These are phyloP conservation scores for Alternaria incomplexa DNA, from an alignment of 2,329 filamentous ascomycete species.

Conservation along the genomic window DNA sequence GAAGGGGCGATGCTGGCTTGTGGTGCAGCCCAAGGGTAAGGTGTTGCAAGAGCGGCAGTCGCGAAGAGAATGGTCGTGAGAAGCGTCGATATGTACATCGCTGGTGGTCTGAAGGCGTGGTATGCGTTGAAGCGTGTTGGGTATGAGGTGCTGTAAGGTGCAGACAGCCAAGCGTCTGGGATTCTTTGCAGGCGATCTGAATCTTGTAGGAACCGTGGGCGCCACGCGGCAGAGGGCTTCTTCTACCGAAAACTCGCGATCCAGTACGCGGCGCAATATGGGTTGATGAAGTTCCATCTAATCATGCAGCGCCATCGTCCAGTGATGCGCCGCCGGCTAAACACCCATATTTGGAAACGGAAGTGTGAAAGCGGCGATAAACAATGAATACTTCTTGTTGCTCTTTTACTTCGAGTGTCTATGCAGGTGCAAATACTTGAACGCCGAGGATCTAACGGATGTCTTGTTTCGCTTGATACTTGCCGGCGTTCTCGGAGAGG, in stretches of 20 bases:
- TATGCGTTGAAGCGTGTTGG: not conserved
- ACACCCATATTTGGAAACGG: not conserved
- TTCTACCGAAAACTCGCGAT: not conserved
- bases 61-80: slow-evolving; percentile 22
- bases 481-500: too few species aligned
- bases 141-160: not conserved
- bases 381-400: not conserved
- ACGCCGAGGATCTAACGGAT: not conserved
- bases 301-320: slow-evolving; percentile 3
- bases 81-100: slow-evolving; percentile 24
- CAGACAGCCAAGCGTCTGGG: not conserved
- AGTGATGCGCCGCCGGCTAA: slow-evolving; percentile 16
- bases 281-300: slow-evolving; percentile 14
- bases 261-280: slow-evolving; percentile 19
- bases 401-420: not conserved
- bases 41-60: slow-evolving; percentile 20
- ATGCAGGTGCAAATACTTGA: not conserved
- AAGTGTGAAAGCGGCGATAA: not conserved
- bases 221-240: slow-evolving; percentile 8
- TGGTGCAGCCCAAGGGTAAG: slow-evolving; percentile 25
- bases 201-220: not conserved
- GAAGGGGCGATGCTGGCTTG: slow-evolving; percentile 5
- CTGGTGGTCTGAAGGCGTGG: too few species aligned
- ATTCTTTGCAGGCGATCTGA: not conserved
- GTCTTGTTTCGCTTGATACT: not conserved